A percentile compares a stretch with the other conserved stretches of the same genome.
Evolutionary conservation across 768 basidiomycete genomes (phyloP).

Genomic region (Boletus coccyginus): DNA sequence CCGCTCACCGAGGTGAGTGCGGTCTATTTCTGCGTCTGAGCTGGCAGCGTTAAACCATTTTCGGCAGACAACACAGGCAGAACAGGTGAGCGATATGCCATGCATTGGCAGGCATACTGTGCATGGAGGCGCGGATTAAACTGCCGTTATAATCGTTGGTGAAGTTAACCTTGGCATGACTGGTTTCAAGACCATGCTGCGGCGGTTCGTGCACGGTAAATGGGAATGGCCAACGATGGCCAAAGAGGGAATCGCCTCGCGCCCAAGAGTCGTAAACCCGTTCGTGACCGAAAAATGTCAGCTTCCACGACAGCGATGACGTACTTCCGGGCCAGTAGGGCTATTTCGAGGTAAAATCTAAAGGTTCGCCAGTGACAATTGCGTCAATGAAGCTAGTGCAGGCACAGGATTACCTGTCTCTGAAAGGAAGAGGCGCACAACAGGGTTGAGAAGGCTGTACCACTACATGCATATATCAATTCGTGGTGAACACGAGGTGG

Average conservation of each 20-base stretch:
- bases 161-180: conserved; percentile 15
- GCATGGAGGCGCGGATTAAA: conserved; percentile 12
- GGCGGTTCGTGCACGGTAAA: conserved; percentile 12
- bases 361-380: conserved; percentile 10
- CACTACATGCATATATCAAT: conserved; percentile 11
- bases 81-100: conserved; percentile 17
- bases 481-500: conserved; percentile 26
- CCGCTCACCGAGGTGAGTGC: not conserved
- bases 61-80: conserved; percentile 19
- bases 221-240: conserved; percentile 10
- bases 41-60: conserved; percentile 17
- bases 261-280: conserved; percentile 14
- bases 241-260: conserved; percentile 20
- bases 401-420: conserved; percentile 14
- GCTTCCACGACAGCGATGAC: conserved; percentile 25
- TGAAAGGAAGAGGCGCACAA: not conserved
- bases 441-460: conserved; percentile 8
- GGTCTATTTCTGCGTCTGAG: conserved; percentile 24
- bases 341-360: conserved; percentile 26
- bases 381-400: conserved; percentile 9
- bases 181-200: conserved; percentile 18
- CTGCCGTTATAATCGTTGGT: conserved; percentile 21
- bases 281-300: conserved; percentile 9
- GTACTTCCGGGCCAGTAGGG: conserved; percentile 19
- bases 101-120: conserved; percentile 13